Evolutionary conservation across 352 stramenopile genomes (phyloP), one percentile per base, ranked within the genome.

Genomic region (Halophytophthora batemanensis): DNA sequence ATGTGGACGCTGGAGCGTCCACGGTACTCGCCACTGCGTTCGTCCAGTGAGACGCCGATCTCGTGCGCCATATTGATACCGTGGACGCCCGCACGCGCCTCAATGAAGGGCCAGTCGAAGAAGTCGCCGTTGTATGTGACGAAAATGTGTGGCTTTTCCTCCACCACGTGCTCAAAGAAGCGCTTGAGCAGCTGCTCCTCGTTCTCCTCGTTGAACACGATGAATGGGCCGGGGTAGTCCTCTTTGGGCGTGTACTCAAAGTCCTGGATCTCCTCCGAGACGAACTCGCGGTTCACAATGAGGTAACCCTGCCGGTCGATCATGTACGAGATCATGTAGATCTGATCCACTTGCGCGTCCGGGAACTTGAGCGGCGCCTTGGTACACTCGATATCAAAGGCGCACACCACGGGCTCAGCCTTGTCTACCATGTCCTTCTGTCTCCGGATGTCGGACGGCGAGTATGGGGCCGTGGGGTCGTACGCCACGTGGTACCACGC

Each of bases 71-170:
- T 72, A 58, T 97, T 81, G 49, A 99, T 90, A 12, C 85, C 90
- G 62, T 98, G 86, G n/a, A 86, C 52, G 46, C 89, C 74, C 14
- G 90, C 88, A 21, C 97, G 84, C n/a, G 76, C 66, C 22, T 99
- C 93, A 18, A 99, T 72, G 71, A 99, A 99, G 0, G 96, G 96
- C 96, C 96, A 99, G 87, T 99, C 97, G 70, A 99, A 99, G 54
- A 97, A 99, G 65, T 99, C 97, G 38, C 97, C 97, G 79, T 99
- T 99, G 75, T 99, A 99, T 12, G 96, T 99, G 19, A 99, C 97
- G 53, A 98, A 98, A 68, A 99, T 98, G 71, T 99, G 96, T 17
- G 97, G 97, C 43, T 87, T 79, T n/a, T 91, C 64, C 23, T 96
- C 87, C 36, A 93, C 67, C 39, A 97, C 84, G 44, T 98, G 94